Conservation (phyloP, 352 stramenopile species). For the Pythium phragmiticola region DNA sequence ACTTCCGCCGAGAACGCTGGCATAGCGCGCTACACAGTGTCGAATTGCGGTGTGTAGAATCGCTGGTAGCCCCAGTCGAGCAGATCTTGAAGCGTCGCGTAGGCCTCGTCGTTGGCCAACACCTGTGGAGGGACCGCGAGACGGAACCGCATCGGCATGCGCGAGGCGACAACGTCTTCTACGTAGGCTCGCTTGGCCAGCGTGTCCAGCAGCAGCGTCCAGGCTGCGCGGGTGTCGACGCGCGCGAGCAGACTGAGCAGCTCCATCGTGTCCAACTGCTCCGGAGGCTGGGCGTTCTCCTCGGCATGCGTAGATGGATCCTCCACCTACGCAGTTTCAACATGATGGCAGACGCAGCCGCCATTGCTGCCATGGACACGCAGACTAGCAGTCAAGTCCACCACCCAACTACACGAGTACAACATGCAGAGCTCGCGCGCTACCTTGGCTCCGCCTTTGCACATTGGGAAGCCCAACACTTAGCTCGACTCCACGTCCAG, state of each 20-base stretch:
- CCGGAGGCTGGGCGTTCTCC: too few relatives aligned
- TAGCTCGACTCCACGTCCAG: too few relatives aligned
- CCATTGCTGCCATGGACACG: too few relatives aligned
- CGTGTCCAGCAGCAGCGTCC: conserved; percentile 8
- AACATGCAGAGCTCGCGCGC: too few relatives aligned
- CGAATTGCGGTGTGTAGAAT: too few relatives aligned
- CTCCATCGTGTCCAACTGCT: neutral
- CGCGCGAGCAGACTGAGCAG: neutral
- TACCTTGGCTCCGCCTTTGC: too few relatives aligned
- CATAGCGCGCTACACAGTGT: neutral
- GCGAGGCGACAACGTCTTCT: neutral
- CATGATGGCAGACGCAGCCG: too few relatives aligned
- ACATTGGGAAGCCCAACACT: too few relatives aligned
- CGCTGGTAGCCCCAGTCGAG: neutral
- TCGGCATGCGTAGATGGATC: too few relatives aligned
- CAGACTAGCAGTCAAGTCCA: too few relatives aligned
- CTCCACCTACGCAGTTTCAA: too few relatives aligned
- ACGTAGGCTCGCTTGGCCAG: neutral
- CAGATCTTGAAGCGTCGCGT: neutral
- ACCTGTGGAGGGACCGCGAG: neutral
- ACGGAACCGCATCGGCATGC: neutral
- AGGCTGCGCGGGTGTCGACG: neutral
- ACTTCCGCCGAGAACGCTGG: neutral
- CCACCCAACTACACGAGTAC: too few relatives aligned
- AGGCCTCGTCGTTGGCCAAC: neutral